Evolutionary conservation across 2,329 filamentous ascomycete genomes (phyloP).

Genomic region (Paecilomyces sp.): DNA sequence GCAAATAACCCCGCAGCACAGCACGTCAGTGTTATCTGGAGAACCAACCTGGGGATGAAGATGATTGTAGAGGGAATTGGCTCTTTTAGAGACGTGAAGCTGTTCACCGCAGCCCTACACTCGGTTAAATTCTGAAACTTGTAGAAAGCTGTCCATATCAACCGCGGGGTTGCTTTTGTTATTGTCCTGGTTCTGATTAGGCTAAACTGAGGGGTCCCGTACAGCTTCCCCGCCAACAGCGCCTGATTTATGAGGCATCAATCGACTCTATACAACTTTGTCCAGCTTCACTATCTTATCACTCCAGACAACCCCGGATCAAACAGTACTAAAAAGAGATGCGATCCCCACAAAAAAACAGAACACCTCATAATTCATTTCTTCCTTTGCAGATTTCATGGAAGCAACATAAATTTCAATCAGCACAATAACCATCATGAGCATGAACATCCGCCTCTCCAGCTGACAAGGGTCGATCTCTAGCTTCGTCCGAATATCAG

Average conservation of each 20-base stretch:
- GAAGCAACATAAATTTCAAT: too few relatives aligned
- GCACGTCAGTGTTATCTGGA: background rate
- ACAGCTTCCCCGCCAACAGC: background rate
- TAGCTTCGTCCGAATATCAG: too few relatives aligned
- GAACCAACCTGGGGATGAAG: background rate
- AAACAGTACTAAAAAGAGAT: too few relatives aligned
- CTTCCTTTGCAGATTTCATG: too few relatives aligned
- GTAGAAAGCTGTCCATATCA: conserved; percentile 1
- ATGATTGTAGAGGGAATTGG: background rate
- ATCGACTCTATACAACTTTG: too few relatives aligned
- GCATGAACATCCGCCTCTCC: too few relatives aligned
- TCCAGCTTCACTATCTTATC: too few relatives aligned
- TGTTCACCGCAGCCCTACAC: background rate
- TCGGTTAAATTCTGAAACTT: conserved; percentile 1
- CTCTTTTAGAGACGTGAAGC: background rate
- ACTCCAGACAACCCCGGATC: too few relatives aligned
- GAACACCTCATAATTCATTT: too few relatives aligned
- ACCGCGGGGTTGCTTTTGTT: background rate
- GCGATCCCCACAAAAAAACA: too few relatives aligned
- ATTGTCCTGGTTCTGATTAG: background rate
- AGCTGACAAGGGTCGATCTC: too few relatives aligned
- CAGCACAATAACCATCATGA: too few relatives aligned
- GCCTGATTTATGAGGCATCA: background rate
- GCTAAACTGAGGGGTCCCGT: background rate
- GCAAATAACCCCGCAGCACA: background rate